Percentiles rank a stretch among this genome's conserved stretches.
phyloP scores from a whole-genome alignment of 2,329 filamentous ascomycete species.

The Scleromitrula shiraiana region DNA sequence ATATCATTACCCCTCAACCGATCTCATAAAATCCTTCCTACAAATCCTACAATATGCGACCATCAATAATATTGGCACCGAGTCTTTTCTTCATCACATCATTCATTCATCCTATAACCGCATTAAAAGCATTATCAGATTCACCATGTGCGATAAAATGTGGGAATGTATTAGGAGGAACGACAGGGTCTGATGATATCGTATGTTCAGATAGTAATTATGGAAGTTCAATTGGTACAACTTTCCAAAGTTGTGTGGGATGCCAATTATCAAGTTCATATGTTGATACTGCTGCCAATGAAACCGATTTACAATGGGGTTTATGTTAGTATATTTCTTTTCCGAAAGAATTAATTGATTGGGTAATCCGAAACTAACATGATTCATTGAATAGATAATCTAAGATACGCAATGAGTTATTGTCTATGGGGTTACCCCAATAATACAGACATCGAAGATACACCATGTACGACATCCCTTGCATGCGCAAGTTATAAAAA shows the following conservation, averaged over 20 bases:
- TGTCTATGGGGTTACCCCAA: constrained; percentile 46
- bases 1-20: neutral
- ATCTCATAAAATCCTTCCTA: constrained; percentile 1
- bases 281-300: constrained; percentile 30
- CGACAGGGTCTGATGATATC: constrained; percentile 23
- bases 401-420: constrained; percentile 46
- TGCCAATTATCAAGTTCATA: constrained; percentile 38
- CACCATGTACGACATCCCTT: constrained; percentile 44
- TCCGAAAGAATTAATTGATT: neutral
- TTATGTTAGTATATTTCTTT: constrained; percentile 43
- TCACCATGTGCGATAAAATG: constrained; percentile 26
- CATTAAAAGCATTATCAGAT: constrained; percentile 17
- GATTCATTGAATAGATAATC: constrained; percentile 39
- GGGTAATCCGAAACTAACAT: neutral
- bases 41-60: constrained; percentile 19
- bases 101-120: constrained; percentile 12
- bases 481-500: constrained; percentile 43
- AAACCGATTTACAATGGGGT: constrained; percentile 46
- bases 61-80: constrained; percentile 9
- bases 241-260: constrained; percentile 21
- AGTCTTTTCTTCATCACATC: constrained; percentile 19
- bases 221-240: constrained; percentile 11
- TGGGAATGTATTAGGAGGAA: constrained; percentile 24
- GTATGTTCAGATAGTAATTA: constrained; percentile 19
- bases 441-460: constrained; percentile 35